phyloP scores from a whole-genome alignment of 176 grass and related monocot species.

The Areca catechu region DNA sequence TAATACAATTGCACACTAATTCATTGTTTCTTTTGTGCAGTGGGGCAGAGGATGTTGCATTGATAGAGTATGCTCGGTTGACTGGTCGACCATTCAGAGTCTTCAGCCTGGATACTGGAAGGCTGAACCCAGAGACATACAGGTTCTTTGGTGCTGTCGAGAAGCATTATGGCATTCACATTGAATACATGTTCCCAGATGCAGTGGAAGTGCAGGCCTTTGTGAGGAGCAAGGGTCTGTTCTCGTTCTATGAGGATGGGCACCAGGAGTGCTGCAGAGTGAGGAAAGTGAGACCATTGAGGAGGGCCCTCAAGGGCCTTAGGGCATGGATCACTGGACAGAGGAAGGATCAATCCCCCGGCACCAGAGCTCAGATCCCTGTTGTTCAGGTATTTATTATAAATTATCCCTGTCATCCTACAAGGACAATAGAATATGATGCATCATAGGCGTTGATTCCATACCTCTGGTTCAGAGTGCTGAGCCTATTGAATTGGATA shows the following conservation, averaged over 20 bases:
- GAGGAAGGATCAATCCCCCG: conserved; percentile 89
- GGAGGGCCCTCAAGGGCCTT: conserved; percentile 61
- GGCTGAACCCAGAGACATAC: conserved; percentile 92
- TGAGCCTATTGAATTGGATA: not conserved
- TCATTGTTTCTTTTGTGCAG: conserved; percentile 21
- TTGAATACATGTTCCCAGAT: conserved; percentile 97
- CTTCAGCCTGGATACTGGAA: conserved; percentile 85
- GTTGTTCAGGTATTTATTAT: conserved; percentile 42
- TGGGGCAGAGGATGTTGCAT: conserved; percentile 84
- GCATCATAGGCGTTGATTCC: too few relatives aligned
- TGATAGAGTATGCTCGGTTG: conserved; percentile 84
- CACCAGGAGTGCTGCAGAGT: conserved; percentile 96
- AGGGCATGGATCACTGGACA: conserved; percentile 89
- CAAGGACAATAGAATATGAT: too few relatives aligned
- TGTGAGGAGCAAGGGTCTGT: conserved; percentile 83
- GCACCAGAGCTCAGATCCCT: conserved; percentile 76
- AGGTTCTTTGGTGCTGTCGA: conserved; percentile 70
- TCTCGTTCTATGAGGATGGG: conserved; percentile 95
- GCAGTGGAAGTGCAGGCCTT: conserved; percentile 65
- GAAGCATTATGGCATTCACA: conserved; percentile 83
- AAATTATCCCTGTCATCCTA: too few relatives aligned
- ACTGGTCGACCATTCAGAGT: conserved; percentile 76
- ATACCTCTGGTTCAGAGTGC: too few relatives aligned
- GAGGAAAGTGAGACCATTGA: conserved; percentile 77
- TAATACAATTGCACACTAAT: not conserved